These are phyloP conservation scores for Cylindrotheca fusiformis DNA, from an alignment of 108 stramenopile species.

Conservation along the genomic window DNA sequence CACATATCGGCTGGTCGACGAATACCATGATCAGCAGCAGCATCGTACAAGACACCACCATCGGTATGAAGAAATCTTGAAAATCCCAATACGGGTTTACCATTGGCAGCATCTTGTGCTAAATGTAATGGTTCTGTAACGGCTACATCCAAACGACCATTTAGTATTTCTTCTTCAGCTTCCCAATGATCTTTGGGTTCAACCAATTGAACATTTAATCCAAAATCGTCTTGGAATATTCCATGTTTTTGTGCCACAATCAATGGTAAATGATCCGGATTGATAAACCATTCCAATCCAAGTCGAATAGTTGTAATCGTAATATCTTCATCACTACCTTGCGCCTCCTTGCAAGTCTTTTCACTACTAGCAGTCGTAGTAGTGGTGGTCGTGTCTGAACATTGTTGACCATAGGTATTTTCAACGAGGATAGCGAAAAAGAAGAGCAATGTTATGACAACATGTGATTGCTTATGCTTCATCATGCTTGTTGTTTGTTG, in stretches of 20 bases:
- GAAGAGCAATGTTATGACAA: no score
- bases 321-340: no score
- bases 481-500: no score
- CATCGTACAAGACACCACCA: slow-evolving; percentile 51
- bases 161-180: slow-evolving; percentile 53
- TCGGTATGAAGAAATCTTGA: slow-evolving; percentile 52
- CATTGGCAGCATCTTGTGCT: slow-evolving; percentile 46
- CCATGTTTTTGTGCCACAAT: slow-evolving; percentile 47
- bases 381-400: no score
- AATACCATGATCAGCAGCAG: slow-evolving; percentile 22
- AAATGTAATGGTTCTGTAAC: slow-evolving; percentile 55
- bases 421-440: no score
- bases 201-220: slow-evolving; percentile 39
- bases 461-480: no score
- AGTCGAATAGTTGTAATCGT: slow-evolving; percentile 21
- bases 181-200: slow-evolving; percentile 63
- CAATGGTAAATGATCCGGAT: slow-evolving; percentile 53
- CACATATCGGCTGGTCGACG: slow-evolving; percentile 50
- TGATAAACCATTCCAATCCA: slow-evolving; percentile 51
- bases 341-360: no score
- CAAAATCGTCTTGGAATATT: slow-evolving; percentile 28
- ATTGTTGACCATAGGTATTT: no score
- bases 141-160: slow-evolving; percentile 48
- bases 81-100: slow-evolving; percentile 52
- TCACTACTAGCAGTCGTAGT: no score